Evolutionary conservation across 805 yeast genomes (phyloP).

Genomic region (Candida awuae): DNA sequence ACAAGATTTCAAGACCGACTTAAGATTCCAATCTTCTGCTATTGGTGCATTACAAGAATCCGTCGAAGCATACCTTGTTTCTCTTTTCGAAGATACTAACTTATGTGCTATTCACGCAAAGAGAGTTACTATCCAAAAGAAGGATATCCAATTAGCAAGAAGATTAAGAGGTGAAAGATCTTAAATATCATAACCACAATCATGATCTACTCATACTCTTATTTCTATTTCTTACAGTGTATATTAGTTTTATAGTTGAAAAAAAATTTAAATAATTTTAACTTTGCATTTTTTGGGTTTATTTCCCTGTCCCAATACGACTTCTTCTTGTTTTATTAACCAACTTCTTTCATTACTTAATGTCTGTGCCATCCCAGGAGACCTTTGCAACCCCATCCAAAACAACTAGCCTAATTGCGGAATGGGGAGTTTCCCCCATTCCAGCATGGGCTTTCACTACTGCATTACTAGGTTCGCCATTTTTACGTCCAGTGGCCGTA

Average conservation of each 20-base stretch:
- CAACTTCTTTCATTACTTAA: background rate
- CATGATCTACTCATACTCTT: slow-evolving; percentile 2
- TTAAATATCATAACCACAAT: too few relatives aligned
- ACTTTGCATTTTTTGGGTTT: too few relatives aligned
- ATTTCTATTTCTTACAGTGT: slow-evolving; percentile 12
- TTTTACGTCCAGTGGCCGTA: slow-evolving; percentile 17
- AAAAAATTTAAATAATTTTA: background rate
- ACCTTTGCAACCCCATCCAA: background rate
- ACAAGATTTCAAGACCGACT: slow-evolving; percentile 85
- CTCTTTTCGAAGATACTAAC: slow-evolving; percentile 95
- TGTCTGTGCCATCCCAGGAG: background rate
- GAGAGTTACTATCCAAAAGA: slow-evolving; percentile 98
- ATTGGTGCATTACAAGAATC: slow-evolving; percentile 98
- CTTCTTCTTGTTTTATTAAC: background rate
- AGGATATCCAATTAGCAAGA: slow-evolving; percentile 96
- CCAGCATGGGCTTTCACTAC: slow-evolving; percentile 38
- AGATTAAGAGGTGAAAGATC: slow-evolving; percentile 97
- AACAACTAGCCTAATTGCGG: background rate
- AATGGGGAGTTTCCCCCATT: slow-evolving; percentile 32
- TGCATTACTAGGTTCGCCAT: slow-evolving; percentile 25
- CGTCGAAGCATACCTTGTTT: slow-evolving; percentile 95
- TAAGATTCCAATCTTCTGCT: slow-evolving; percentile 96
- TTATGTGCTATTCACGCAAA: slow-evolving; percentile 98
- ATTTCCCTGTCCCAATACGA: too few relatives aligned
- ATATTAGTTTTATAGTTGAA: slow-evolving; percentile 17